Percentiles rank a stretch among this genome's conserved stretches.
These are phyloP conservation scores for Fusarium sp. DNA, from an alignment of 2,329 filamentous ascomycete genomes.

Conservation along the genomic window DNA sequence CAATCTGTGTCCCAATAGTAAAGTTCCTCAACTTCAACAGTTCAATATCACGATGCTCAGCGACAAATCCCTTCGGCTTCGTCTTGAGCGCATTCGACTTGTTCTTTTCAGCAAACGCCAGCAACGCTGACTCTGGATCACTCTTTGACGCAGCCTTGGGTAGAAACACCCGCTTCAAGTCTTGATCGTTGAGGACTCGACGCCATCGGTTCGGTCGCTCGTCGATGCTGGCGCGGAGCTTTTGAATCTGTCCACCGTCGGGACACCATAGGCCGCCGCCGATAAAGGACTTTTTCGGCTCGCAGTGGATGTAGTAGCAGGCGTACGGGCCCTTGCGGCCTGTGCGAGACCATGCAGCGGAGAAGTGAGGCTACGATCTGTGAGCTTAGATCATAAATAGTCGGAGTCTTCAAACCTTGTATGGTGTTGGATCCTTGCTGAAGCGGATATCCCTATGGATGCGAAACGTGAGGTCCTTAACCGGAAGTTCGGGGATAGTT, in stretches of 20 bases:
- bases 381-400: slow-evolving; percentile 4
- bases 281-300: slow-evolving; percentile 78
- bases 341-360: slow-evolving; percentile 87
- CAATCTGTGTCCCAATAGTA: slow-evolving; percentile 75
- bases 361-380: slow-evolving; percentile 76
- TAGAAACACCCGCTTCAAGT: slow-evolving; percentile 75
- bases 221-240: slow-evolving; percentile 81
- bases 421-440: slow-evolving; percentile 85
- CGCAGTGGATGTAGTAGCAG: slow-evolving; percentile 87
- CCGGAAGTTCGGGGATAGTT: slow-evolving; percentile 86
- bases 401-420: slow-evolving; percentile 71
- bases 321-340: slow-evolving; percentile 90
- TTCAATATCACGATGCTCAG: slow-evolving; percentile 82
- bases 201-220: slow-evolving; percentile 78
- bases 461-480: slow-evolving; percentile 87
- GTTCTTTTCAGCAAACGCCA: slow-evolving; percentile 79
- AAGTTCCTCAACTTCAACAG: slow-evolving; percentile 85
- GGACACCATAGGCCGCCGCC: slow-evolving; percentile 88
- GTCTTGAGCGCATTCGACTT: slow-evolving; percentile 83
- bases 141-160: slow-evolving; percentile 53
- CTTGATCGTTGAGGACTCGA: slow-evolving; percentile 69
- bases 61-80: slow-evolving; percentile 84
- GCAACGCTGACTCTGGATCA: slow-evolving; percentile 66
- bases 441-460: slow-evolving; percentile 91
- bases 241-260: slow-evolving; percentile 72